A percentile compares a stretch with the other conserved stretches of the same genome.
Evolutionary conservation across 2,329 filamentous ascomycete genomes (phyloP).

Genomic region (Polychaeton citri): DNA sequence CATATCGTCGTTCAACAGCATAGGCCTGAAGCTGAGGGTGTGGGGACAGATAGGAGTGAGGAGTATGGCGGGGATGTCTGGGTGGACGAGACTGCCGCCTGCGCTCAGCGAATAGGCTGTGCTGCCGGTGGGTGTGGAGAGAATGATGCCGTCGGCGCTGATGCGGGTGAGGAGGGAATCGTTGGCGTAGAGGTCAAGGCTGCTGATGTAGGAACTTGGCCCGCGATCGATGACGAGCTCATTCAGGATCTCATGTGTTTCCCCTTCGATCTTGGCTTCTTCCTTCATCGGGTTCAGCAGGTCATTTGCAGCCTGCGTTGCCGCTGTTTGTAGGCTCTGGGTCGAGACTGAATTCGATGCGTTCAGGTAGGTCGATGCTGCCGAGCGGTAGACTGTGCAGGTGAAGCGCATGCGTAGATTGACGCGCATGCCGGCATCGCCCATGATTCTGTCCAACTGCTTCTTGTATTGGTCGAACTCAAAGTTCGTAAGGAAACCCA

Average conservation of each 20-base stretch:
- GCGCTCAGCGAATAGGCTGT: constrained; percentile 95
- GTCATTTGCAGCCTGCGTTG: background rate
- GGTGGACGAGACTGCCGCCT: constrained; percentile 88
- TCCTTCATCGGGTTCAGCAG: background rate
- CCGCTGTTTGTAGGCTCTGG: constrained; percentile 11
- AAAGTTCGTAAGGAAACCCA: constrained; percentile 82
- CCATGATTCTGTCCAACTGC: constrained; percentile 81
- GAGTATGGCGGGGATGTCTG: constrained; percentile 90
- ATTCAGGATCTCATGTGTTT: constrained; percentile 96
- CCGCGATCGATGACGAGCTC: constrained; percentile 97
- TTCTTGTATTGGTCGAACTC: constrained; percentile 79
- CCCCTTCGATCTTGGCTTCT: constrained; percentile 60
- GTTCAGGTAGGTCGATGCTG: constrained; percentile 16
- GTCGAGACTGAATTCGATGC: constrained; percentile 19
- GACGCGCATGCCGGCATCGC: constrained; percentile 87
- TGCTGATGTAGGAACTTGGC: constrained; percentile 91
- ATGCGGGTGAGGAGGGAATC: constrained; percentile 90
- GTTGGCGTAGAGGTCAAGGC: constrained; percentile 90
- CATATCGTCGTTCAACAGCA: constrained; percentile 94
- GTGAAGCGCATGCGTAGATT: constrained; percentile 98
- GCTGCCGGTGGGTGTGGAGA: constrained; percentile 79
- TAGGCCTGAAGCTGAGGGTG: constrained; percentile 89
- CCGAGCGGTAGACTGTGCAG: constrained; percentile 79
- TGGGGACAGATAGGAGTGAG: constrained; percentile 96
- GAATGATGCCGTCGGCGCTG: constrained; percentile 94